Evolutionary conservation across 2,329 filamentous ascomycete species (phyloP).

Genomic region (Monascus ruber): DNA sequence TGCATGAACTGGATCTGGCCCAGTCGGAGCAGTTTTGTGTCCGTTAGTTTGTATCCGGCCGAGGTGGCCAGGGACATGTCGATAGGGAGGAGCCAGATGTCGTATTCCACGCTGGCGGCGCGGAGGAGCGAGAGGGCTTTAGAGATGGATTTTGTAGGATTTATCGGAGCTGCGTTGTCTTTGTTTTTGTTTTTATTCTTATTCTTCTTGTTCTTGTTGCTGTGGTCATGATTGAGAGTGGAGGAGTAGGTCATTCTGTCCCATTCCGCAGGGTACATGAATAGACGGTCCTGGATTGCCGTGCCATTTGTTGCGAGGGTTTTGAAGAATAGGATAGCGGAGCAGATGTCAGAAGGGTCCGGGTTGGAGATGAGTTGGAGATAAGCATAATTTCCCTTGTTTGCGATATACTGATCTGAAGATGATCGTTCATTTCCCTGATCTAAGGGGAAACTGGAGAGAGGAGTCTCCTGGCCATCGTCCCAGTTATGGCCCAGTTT

Average conservation of each 20-base stretch:
- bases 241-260: slow-evolving; percentile 15
- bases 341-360: slow-evolving; percentile 34
- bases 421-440: slow-evolving; percentile 42
- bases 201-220: too few relatives aligned
- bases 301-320: slow-evolving; percentile 23
- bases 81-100: slow-evolving; percentile 30
- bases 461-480: neutral
- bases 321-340: slow-evolving; percentile 34
- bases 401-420: slow-evolving; percentile 21
- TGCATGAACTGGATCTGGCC: slow-evolving; percentile 29
- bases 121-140: slow-evolving; percentile 28
- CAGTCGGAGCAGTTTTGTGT: slow-evolving; percentile 26
- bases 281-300: slow-evolving; percentile 29
- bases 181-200: too few relatives aligned
- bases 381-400: slow-evolving; percentile 39
- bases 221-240: too few relatives aligned
- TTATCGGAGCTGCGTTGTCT: slow-evolving; percentile 2
- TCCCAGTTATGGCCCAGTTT: neutral
- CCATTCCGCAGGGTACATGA: slow-evolving; percentile 37
- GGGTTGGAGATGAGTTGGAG: slow-evolving; percentile 33
- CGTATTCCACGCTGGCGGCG: slow-evolving; percentile 27
- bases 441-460: slow-evolving; percentile 11
- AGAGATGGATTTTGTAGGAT: slow-evolving; percentile 15
- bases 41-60: slow-evolving; percentile 21
- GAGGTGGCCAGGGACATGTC: slow-evolving; percentile 25